A percentile compares a stretch with the other conserved stretches of the same genome.
phyloP scores from a whole-genome alignment of 768 basidiomycete genomes.

The Russula griseocarnosa region DNA sequence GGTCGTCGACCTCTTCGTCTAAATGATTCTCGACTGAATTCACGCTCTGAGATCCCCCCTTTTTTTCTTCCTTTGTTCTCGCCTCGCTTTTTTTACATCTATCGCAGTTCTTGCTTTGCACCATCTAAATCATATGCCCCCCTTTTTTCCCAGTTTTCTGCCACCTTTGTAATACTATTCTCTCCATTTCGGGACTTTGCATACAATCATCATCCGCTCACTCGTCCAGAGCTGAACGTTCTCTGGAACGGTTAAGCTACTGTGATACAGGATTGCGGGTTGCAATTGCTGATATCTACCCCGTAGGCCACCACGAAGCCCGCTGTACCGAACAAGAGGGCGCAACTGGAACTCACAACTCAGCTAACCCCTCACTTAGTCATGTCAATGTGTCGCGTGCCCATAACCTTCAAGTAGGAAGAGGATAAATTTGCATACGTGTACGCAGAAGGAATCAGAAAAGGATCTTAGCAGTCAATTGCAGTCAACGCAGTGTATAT shows the following conservation, averaged over 20 bases:
- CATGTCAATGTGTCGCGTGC: background rate
- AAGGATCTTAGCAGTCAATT: background rate
- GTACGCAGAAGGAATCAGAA: background rate
- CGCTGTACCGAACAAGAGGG: background rate
- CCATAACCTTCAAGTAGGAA: background rate
- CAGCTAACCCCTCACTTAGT: background rate
- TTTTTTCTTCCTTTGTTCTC: conserved; percentile 4
- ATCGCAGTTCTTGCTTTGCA: background rate
- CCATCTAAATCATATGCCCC: background rate
- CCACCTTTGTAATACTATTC: conserved; percentile 10
- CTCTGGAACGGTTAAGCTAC: background rate
- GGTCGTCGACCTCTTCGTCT: background rate
- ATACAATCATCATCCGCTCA: background rate
- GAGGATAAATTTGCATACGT: background rate
- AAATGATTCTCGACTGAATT: background rate
- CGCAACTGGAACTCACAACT: background rate
- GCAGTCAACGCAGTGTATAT: background rate
- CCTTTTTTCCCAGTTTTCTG: background rate
- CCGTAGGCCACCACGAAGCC: background rate
- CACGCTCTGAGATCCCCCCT: no score
- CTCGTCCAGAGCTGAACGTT: background rate
- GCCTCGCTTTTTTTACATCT: background rate
- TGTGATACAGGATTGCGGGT: background rate
- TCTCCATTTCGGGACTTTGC: background rate
- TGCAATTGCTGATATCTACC: background rate